phyloP scores from a whole-genome alignment of 1,139 yeast genomes.

The Geotrichum aggregatum region DNA sequence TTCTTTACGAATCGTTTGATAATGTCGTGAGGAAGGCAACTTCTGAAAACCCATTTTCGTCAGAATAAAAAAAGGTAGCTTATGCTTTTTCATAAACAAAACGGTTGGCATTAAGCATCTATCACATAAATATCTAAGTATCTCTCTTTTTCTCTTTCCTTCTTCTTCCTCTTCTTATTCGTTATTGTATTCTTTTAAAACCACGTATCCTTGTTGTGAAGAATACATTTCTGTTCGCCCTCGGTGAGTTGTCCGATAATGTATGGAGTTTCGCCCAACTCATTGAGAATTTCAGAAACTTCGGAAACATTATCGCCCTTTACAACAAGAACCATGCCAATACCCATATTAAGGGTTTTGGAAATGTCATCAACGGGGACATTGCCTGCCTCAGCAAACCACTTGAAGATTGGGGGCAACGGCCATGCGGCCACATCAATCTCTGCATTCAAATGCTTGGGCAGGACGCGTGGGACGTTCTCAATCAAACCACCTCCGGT shows the following conservation, averaged over 20 bases:
- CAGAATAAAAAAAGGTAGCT: neutral
- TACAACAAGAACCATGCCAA: constrained; percentile 94
- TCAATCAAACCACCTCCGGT: constrained; percentile 98
- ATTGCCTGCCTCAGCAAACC: constrained; percentile 89
- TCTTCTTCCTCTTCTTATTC: neutral
- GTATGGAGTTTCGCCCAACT: constrained; percentile 72
- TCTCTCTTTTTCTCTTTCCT: neutral
- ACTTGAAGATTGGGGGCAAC: constrained; percentile 82
- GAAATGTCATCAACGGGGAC: constrained; percentile 81
- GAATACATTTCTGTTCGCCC: constrained; percentile 61
- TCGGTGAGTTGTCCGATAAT: constrained; percentile 70
- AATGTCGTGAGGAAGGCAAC: neutral
- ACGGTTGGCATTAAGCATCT: constrained; percentile 6
- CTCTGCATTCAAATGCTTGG: constrained; percentile 69
- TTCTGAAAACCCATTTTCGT: neutral
- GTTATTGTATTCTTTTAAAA: constrained; percentile 27
- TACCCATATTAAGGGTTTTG: constrained; percentile 92
- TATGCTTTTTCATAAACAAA: neutral
- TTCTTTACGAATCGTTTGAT: constrained; percentile 45
- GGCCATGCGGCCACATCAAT: constrained; percentile 79
- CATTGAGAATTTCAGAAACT: constrained; percentile 51
- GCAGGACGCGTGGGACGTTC: constrained; percentile 92
- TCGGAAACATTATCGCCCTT: constrained; percentile 53
- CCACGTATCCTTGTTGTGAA: constrained; percentile 57
- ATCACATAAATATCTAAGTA: neutral